A percentile compares a stretch with the other conserved stretches of the same genome.
These are phyloP conservation scores for Wickerhamomyces sp. DNA, from an alignment of 1,139 yeast species.

Conservation along the genomic window DNA sequence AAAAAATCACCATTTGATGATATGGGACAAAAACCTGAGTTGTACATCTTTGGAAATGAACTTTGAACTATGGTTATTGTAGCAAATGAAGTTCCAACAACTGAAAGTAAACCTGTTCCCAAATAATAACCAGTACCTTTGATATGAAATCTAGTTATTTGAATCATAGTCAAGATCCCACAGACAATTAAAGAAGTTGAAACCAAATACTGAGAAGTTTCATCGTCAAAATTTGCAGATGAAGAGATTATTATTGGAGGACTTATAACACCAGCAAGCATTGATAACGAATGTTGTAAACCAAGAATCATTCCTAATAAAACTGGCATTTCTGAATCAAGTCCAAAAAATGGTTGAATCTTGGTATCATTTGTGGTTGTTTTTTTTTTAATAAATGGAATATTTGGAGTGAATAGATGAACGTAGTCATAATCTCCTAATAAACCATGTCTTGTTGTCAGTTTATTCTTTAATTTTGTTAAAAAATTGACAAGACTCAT, in stretches of 20 bases:
- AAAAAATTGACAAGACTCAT: too few relatives aligned
- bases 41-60: constrained; percentile 77
- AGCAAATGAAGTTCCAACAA: constrained; percentile 86
- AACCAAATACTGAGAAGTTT: constrained; percentile 61
- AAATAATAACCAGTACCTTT: constrained; percentile 65
- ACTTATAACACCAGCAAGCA: constrained; percentile 85
- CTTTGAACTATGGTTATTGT: constrained; percentile 75
- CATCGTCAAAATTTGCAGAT: constrained; percentile 52
- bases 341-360: constrained; percentile 73
- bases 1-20: constrained; percentile 54
- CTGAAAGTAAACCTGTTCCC: constrained; percentile 85
- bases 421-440: constrained; percentile 80
- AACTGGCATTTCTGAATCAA: constrained; percentile 74
- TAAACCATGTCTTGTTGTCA: constrained; percentile 69
- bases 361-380: too few relatives aligned
- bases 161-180: constrained; percentile 67
- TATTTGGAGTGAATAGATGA: constrained; percentile 67
- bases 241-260: constrained; percentile 72
- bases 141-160: constrained; percentile 75
- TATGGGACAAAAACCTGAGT: constrained; percentile 59
- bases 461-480: constrained; percentile 26
- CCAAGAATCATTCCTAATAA: constrained; percentile 72
- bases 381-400: constrained; percentile 46
- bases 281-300: constrained; percentile 79
- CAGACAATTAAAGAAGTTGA: constrained; percentile 71